Conservation (phyloP, 305 asterid genomes). For the Andrographis paniculata region DNA sequence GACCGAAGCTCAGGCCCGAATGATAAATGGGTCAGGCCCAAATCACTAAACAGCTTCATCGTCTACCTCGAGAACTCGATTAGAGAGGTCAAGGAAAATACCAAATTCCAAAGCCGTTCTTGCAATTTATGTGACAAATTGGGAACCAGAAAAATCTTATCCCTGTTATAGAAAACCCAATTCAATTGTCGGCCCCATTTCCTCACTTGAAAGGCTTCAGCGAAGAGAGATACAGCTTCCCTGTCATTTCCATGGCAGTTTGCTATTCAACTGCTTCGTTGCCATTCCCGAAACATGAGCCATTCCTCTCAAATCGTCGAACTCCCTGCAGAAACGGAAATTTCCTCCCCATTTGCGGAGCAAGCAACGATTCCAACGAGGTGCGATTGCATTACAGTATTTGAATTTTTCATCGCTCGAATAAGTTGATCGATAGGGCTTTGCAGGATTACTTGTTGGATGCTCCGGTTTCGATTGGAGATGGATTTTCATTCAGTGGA, state of each 20-base stretch:
- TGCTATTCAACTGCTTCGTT: conserved; percentile 29
- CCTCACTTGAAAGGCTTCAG: too few species aligned
- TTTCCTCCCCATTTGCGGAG: conserved; percentile 32
- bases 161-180: conserved; percentile 17
- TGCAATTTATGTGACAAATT: conserved; percentile 11
- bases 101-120: neutral
- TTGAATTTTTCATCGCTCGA: neutral
- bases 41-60: neutral
- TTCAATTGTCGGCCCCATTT: conserved; percentile 10
- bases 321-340: conserved; percentile 19
- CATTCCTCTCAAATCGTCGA: conserved; percentile 23
- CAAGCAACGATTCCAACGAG: conserved; percentile 49
- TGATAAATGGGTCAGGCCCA: neutral
- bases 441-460: conserved; percentile 71
- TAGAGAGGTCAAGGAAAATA: neutral
- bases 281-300: conserved; percentile 24
- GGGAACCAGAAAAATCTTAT: conserved; percentile 63
- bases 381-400: conserved; percentile 21
- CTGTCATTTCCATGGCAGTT: conserved; percentile 26
- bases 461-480: conserved; percentile 74
- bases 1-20: neutral
- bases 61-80: neutral
- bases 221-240: conserved; percentile 5
- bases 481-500: conserved; percentile 92
- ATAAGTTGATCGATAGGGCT: too few species aligned